Evolutionary conservation across 257 asterid species (phyloP).

Genomic region (Nemophila menziesii): DNA sequence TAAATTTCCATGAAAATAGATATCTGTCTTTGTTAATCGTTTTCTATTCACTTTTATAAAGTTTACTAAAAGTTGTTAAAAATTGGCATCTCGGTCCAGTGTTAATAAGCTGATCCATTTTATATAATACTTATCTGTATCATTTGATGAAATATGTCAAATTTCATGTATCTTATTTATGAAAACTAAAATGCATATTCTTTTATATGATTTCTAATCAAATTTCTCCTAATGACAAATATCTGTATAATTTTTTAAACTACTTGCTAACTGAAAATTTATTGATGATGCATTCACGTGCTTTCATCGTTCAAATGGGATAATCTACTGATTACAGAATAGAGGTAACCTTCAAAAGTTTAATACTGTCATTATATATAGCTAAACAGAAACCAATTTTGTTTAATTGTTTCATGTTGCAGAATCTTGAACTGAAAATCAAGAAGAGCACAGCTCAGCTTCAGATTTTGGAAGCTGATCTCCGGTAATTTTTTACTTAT

Average conservation of each 20-base stretch:
- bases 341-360: slow-evolving; percentile 20
- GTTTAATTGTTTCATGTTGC: slow-evolving; percentile 1
- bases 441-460: slow-evolving; percentile 26
- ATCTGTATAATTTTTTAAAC: no score
- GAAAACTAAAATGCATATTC: not conserved
- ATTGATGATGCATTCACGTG: slow-evolving; percentile 10
- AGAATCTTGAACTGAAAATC: slow-evolving; percentile 50
- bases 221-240: not conserved
- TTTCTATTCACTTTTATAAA: no score
- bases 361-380: no score
- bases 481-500: slow-evolving; percentile 27
- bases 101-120: no score
- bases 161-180: no score
- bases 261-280: not conserved
- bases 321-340: slow-evolving; percentile 14
- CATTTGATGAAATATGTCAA: no score
- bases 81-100: no score
- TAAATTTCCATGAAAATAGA: no score
- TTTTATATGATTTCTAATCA: not conserved
- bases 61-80: no score
- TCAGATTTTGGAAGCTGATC: slow-evolving; percentile 34
- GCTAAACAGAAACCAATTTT: not conserved
- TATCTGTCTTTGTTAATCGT: no score
- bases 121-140: no score
- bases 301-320: not conserved